Conservation (phyloP, 2,329 filamentous ascomycete species). For the Mollisiaceae sp. region DNA sequence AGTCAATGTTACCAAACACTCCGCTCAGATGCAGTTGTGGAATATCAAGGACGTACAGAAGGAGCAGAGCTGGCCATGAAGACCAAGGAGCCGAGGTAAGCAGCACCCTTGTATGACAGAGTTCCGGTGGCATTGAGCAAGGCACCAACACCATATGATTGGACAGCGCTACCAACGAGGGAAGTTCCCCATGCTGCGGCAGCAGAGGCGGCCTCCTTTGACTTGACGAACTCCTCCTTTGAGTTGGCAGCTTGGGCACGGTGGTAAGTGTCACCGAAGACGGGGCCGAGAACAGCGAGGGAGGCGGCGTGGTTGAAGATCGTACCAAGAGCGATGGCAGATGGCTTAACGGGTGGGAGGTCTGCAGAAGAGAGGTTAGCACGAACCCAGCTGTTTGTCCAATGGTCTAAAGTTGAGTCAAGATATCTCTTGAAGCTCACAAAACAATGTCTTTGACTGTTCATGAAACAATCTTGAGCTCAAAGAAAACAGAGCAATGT, state of each 20-base stretch:
- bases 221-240: slow-evolving; percentile 95
- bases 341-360: slow-evolving; percentile 90
- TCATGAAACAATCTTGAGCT: not conserved
- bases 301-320: slow-evolving; percentile 94
- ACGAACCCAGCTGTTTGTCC: not conserved
- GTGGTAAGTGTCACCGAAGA: slow-evolving; percentile 95
- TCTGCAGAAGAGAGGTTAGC: slow-evolving; percentile 43
- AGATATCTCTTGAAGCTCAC: not conserved
- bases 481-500: slow-evolving; percentile 19
- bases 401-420: not conserved
- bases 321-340: slow-evolving; percentile 94
- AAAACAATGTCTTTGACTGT: not conserved
- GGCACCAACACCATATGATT: slow-evolving; percentile 88
- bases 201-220: slow-evolving; percentile 87
- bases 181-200: slow-evolving; percentile 91
- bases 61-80: slow-evolving; percentile 91
- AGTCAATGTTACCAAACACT: slow-evolving; percentile 1
- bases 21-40: not conserved
- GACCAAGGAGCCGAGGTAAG: slow-evolving; percentile 88
- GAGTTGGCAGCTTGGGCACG: slow-evolving; percentile 89
- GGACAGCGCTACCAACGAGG: slow-evolving; percentile 84
- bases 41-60: slow-evolving; percentile 62
- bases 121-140: slow-evolving; percentile 95
- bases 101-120: slow-evolving; percentile 94
- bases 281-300: slow-evolving; percentile 81